These are phyloP conservation scores for Nicotiana sylvestris DNA, from an alignment of 257 asterid species.

Conservation along the genomic window DNA sequence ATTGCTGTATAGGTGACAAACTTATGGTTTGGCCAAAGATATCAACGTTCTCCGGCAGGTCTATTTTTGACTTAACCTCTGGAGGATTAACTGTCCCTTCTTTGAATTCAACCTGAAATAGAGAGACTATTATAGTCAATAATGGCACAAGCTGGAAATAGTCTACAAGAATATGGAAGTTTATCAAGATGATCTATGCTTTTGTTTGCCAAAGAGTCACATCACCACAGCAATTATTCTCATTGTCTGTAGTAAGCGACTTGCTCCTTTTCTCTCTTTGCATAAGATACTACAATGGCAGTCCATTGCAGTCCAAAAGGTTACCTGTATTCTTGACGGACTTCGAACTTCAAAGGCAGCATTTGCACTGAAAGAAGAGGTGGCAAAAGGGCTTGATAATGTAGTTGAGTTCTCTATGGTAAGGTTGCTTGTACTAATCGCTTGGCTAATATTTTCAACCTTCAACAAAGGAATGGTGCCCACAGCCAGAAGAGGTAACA, in stretches of 20 bases:
- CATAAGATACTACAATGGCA: neutral
- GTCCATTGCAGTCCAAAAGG: neutral
- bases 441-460: conserved; percentile 78
- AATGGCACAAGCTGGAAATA: neutral
- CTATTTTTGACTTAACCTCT: conserved; percentile 67
- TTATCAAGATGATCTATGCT: neutral
- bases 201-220: neutral
- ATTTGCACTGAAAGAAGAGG: conserved; percentile 62
- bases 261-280: neutral
- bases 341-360: conserved; percentile 75
- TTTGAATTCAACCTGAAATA: conserved; percentile 62
- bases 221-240: neutral
- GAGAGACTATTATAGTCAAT: neutral
- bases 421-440: conserved; percentile 53
- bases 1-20: conserved; percentile 58
- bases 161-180: neutral
- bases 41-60: conserved; percentile 60
- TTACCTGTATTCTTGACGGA: conserved; percentile 84
- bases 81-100: conserved; percentile 86
- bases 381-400: conserved; percentile 61
- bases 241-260: neutral
- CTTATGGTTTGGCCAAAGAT: conserved; percentile 74
- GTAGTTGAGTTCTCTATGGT: conserved; percentile 66
- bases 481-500: conserved; percentile 81
- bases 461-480: conserved; percentile 66